phyloP scores from a whole-genome alignment of 2,329 filamentous ascomycete genomes.

The Colletotrichum orbiculare region DNA sequence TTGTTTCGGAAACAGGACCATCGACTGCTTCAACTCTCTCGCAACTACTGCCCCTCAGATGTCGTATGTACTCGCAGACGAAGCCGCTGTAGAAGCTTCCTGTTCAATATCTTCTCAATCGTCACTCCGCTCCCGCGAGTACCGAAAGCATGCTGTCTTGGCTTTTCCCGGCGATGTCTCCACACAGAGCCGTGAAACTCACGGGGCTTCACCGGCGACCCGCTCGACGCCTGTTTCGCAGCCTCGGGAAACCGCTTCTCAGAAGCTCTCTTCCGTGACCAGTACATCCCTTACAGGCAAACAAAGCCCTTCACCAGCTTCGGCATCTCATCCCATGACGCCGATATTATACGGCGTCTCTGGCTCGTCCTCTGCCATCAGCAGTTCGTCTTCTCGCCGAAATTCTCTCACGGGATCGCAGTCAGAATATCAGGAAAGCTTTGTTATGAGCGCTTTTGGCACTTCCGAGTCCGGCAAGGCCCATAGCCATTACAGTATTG shows the following conservation, averaged over 20 bases:
- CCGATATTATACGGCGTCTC: conserved; percentile 56
- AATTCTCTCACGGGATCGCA: conserved; percentile 62
- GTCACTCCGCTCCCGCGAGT: conserved; percentile 44
- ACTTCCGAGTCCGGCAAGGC: conserved; percentile 27
- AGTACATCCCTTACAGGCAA: conserved; percentile 19
- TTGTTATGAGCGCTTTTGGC: conserved; percentile 40
- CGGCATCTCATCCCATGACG: conserved; percentile 56
- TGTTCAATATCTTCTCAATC: conserved; percentile 42
- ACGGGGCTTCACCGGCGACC: conserved; percentile 9
- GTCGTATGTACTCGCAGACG: conserved; percentile 64
- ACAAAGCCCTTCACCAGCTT: conserved; percentile 35
- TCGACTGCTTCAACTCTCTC: conserved; percentile 29
- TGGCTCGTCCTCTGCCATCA: conserved; percentile 54
- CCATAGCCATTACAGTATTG: conserved; percentile 52
- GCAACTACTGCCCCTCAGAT: conserved; percentile 54
- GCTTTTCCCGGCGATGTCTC: not conserved
- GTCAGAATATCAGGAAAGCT: conserved; percentile 50
- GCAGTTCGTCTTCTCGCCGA: conserved; percentile 62
- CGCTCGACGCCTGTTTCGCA: conserved; percentile 40
- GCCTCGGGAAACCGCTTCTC: conserved; percentile 8
- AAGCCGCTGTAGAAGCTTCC: conserved; percentile 58
- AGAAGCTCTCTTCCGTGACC: conserved; percentile 4
- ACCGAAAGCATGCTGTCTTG: conserved; percentile 43
- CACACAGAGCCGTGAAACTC: conserved; percentile 18
- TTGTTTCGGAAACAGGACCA: conserved; percentile 21